A percentile compares a stretch with the other conserved stretches of the same genome.
phyloP scores from a whole-genome alignment of 1,284 basidiomycete species.

The Cerrena zonata region DNA sequence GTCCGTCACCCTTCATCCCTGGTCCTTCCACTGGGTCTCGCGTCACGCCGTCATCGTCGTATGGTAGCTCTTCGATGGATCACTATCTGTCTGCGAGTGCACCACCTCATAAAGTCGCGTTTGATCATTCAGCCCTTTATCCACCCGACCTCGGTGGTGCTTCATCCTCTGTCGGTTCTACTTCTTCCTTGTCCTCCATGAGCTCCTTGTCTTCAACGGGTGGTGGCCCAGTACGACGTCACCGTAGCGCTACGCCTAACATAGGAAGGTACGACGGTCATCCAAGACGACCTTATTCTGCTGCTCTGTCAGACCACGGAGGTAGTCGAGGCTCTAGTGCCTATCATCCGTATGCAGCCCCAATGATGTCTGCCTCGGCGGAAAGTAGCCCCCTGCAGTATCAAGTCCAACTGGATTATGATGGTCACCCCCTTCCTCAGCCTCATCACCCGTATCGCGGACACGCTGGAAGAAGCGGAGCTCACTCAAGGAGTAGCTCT shows the following conservation, averaged over 20 bases:
- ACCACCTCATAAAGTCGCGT: conserved; percentile 60
- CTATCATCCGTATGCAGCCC: conserved; percentile 53
- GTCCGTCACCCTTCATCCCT: conserved; percentile 18
- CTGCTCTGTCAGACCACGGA: conserved; percentile 34
- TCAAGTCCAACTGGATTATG: conserved; percentile 37
- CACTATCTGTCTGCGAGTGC: conserved; percentile 51
- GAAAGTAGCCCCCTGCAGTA: conserved; percentile 56
- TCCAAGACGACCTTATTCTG: conserved; percentile 46
- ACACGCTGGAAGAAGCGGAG: conserved; percentile 5
- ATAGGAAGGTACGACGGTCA: conserved; percentile 41
- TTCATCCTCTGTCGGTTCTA: neutral
- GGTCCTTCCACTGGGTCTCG: neutral
- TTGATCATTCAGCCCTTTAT: conserved; percentile 53
- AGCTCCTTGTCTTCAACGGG: conserved; percentile 14
- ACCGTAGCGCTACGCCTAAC: conserved; percentile 71
- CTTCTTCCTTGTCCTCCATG: neutral
- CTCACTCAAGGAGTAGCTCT: conserved; percentile 26
- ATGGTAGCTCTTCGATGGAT: conserved; percentile 15
- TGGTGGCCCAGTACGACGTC: conserved; percentile 57
- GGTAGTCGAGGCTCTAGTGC: conserved; percentile 19
- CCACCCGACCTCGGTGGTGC: conserved; percentile 30
- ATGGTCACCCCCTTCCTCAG: conserved; percentile 3
- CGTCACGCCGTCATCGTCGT: conserved; percentile 10
- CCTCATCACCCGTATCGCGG: conserved; percentile 1
- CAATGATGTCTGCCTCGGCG: conserved; percentile 34